These are phyloP conservation scores for Penicillium angulare DNA, from an alignment of 495 filamentous ascomycete species.

Conservation along the genomic window DNA sequence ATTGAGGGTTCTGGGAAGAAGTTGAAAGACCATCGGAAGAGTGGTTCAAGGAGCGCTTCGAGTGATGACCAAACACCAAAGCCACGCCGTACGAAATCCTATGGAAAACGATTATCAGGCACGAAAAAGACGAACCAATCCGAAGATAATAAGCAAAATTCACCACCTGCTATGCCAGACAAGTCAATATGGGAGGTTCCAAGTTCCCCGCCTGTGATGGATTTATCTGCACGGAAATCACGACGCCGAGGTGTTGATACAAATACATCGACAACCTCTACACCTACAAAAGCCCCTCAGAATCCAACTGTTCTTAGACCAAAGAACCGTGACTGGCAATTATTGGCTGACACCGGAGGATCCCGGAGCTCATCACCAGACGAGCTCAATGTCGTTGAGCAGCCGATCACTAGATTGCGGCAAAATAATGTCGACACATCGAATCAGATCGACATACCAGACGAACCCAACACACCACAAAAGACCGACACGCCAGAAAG, in stretches of 20 bases:
- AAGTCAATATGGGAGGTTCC: slow-evolving; percentile 24
- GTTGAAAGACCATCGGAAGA: background rate
- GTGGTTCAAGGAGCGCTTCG: background rate
- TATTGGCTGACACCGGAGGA: background rate
- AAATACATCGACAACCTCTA: slow-evolving; percentile 10
- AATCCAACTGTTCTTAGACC: background rate
- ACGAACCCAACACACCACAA: too few relatives aligned
- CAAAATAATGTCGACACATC: too few relatives aligned
- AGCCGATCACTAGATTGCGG: background rate
- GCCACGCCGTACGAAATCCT: slow-evolving; percentile 5
- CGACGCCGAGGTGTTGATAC: slow-evolving; percentile 1
- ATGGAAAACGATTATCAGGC: slow-evolving; percentile 12
- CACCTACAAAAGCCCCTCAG: background rate
- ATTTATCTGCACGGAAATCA: slow-evolving; percentile 7
- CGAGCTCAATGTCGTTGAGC: slow-evolving; percentile 25
- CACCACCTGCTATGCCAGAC: background rate
- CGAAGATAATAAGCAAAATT: background rate
- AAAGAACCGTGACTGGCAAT: background rate
- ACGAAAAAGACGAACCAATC: slow-evolving; percentile 1
- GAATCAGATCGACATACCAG: too few relatives aligned
- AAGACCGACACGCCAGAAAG: background rate
- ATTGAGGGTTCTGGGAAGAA: background rate
- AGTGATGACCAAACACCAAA: background rate
- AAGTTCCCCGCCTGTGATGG: slow-evolving; percentile 8
- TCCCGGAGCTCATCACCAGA: slow-evolving; percentile 29